Conservation (phyloP, 1,139 yeast genomes). For the Scheffersomyces lignicola region DNA sequence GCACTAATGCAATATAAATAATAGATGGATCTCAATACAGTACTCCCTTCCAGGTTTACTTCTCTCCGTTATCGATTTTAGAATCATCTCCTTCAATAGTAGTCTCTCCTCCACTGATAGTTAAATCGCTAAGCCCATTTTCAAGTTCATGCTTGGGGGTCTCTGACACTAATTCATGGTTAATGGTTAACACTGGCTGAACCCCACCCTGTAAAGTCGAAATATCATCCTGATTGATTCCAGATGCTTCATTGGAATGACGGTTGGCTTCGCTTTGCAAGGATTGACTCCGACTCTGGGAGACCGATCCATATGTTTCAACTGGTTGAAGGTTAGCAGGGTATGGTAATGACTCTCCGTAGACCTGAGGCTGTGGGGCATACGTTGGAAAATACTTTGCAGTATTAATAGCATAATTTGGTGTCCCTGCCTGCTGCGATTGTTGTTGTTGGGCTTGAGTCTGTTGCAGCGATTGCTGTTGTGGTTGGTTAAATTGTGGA, state of each 20-base stretch:
- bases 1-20: too few relatives aligned
- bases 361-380: conserved; percentile 12
- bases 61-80: not conserved
- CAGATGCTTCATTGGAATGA: not conserved
- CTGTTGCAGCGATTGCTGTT: conserved; percentile 12
- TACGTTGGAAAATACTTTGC: conserved; percentile 9
- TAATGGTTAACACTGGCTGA: not conserved
- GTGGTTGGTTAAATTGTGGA: conserved; percentile 8
- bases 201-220: conserved; percentile 3
- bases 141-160: not conserved
- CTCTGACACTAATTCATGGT: not conserved
- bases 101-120: conserved; percentile 1
- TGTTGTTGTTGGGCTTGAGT: conserved; percentile 37
- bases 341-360: conserved; percentile 10
- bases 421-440: conserved; percentile 28
- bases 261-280: conserved; percentile 3
- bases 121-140: conserved; percentile 1
- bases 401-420: conserved; percentile 9
- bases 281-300: conserved; percentile 7
- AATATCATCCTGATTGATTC: not conserved
- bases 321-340: conserved; percentile 8
- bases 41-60: too few relatives aligned
- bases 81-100: conserved; percentile 2
- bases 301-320: conserved; percentile 2
- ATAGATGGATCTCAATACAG: too few relatives aligned